Evolutionary conservation across 768 basidiomycete genomes (phyloP), one percentile per base, ranked within the genome.

Genomic region (Sarcomyxa edulis): DNA sequence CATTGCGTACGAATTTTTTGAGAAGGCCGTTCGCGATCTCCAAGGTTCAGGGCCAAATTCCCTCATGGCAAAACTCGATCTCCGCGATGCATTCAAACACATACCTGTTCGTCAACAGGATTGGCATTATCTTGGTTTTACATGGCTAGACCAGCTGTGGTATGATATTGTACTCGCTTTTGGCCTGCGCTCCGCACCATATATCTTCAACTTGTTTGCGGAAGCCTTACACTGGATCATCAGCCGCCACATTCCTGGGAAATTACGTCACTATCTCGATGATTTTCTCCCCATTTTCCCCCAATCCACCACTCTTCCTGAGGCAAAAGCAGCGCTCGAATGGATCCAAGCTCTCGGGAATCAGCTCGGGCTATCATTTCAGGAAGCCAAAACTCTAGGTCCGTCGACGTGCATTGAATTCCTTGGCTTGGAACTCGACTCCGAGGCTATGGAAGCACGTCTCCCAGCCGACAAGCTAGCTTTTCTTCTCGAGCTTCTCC

Each of bases 151-250:
- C 14, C 18, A 16, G 20, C 23, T 35, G 18, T 35, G 23, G 18
- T 16, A 35, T 19, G 18, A 15, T 3, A 15, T 35, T 16, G 33
- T 35, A 1, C 45, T 59, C 1, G 50, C n/a, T 67, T n/a, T n/a
- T n/a, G n/a, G n/a, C n/a, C n/a, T n/a, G n/a, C n/a, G n/a, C n/a
- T n/a, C n/a, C n/a, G n/a, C 42, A 50, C 46, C 4, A n/a, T 63
- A 64, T 45, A 65, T 68, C 14, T 66, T 62, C 48, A 62, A n/a
- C n/a, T n/a, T n/a, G n/a, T n/a, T n/a, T n/a, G n/a, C n/a, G n/a
- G n/a, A n/a, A n/a, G n/a, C 64, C 37, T 52, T 66, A 6, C 63
- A 63, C 35, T 67, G 61, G 62, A 65, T 65, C 33, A 55, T 64
- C 14, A 39, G 49, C 11, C 49, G 53, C 9, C 56, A 67, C 37